Evolutionary conservation across 2,329 filamentous ascomycete species (phyloP), one percentile per base, ranked within the genome.

Genomic region (Stemphylium beticola): DNA sequence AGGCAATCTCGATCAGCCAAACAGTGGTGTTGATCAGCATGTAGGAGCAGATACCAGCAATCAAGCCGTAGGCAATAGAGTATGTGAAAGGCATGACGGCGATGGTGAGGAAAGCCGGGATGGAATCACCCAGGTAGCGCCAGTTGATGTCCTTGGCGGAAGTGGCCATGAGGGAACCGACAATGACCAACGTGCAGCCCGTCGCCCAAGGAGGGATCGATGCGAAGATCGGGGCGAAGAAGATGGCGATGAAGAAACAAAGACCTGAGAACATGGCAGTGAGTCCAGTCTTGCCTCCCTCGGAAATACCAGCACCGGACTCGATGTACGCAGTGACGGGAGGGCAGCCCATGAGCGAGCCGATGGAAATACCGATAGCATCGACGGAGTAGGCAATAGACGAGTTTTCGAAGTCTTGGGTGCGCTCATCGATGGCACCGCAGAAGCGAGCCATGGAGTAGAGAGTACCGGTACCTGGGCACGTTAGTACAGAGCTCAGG

Each of bases 381-480:
- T 96, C 92, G 20, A 95, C 88, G 75, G 90, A 85, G 75, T 96
- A 96, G 1, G 92, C 92, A 17, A 92, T 79, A 1, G 91, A 88
- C 14, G 89, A 93, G 53, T 91, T 90, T 74, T 96, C 91, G 58
- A 96, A 96, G 71, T 96, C 92, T 69, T 92, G 88, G 0, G 91
- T 95, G 45, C 86, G 83, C 64, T 91, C 88, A 64, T 96, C 90
- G 69, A 96, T 88, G 51, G 90, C 85, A 39, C 90, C 86, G 62
- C 88, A 88, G 74, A 93, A 95, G 26, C 88, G 87, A 15, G 92
- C 92, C 91, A 96, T 96, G 17, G 90, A 90, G 78, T 96, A 96
- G 55, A 96, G 79, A 1, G 91, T 96, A 65, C 91, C 92, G 0
- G 92, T 96, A 62, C 57, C 64, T 67, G 36, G 11, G 8, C 1